phyloP scores from a whole-genome alignment of 768 basidiomycete species.

The Tylopilus subfusipes region DNA sequence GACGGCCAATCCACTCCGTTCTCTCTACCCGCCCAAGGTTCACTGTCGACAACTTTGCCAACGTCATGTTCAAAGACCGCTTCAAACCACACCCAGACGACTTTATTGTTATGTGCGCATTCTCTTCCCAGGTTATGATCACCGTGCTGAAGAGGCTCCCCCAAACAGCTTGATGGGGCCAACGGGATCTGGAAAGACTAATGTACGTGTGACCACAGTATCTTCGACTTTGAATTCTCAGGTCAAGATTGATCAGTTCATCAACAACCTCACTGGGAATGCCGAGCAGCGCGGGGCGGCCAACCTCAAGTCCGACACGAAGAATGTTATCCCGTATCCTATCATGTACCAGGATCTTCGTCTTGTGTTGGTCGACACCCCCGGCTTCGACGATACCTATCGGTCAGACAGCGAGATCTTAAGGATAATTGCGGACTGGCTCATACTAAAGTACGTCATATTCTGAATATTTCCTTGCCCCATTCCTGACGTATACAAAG shows the following conservation, averaged over 20 bases:
- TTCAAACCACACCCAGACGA: slow-evolving; percentile 12
- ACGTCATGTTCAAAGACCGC: not conserved
- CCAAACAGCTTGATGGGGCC: not conserved
- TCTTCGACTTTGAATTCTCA: not conserved
- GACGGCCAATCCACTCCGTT: too few species aligned
- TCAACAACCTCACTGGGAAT: slow-evolving; percentile 9
- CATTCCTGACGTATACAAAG: not conserved
- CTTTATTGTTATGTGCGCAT: slow-evolving; percentile 14
- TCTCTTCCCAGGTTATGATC: not conserved
- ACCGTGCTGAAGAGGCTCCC: not conserved
- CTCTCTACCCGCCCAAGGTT: not conserved
- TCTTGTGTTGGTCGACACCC: slow-evolving; percentile 21
- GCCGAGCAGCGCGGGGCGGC: not conserved
- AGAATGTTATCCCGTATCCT: slow-evolving; percentile 1
- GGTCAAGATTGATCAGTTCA: slow-evolving; percentile 2
- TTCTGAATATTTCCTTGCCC: not conserved
- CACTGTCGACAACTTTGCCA: not conserved
- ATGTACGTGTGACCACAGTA: not conserved
- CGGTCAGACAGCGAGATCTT: slow-evolving; percentile 12
- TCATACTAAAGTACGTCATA: slow-evolving; percentile 13
- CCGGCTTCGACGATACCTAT: slow-evolving; percentile 22
- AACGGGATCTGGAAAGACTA: not conserved
- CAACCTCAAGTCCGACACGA: slow-evolving; percentile 13
- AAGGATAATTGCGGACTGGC: slow-evolving; percentile 14
- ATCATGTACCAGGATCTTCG: not conserved